These are phyloP conservation scores for Amanita muscaria DNA, from an alignment of 768 basidiomycete species.

Conservation along the genomic window DNA sequence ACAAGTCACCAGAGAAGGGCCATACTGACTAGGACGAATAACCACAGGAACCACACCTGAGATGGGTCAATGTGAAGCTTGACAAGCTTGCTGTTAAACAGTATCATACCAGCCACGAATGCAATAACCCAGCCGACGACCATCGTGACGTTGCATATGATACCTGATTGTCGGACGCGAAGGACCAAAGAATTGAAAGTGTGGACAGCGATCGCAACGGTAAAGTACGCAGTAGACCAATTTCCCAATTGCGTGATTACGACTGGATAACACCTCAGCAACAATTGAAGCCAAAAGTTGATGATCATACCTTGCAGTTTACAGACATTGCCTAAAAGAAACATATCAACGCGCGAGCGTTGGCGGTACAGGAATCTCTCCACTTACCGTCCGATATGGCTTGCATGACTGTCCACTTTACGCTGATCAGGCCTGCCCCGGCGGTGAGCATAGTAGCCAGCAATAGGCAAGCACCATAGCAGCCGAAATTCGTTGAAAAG, in stretches of 20 bases:
- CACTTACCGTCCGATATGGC: constrained; percentile 42
- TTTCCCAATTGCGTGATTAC: constrained; percentile 54
- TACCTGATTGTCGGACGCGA: constrained; percentile 39
- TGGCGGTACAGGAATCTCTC: not conserved
- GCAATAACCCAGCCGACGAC: constrained; percentile 48
- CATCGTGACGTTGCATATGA: constrained; percentile 36
- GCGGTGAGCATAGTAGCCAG: constrained; percentile 25
- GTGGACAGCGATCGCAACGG: constrained; percentile 54
- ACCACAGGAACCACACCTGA: constrained; percentile 30
- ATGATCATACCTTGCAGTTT: constrained; percentile 44
- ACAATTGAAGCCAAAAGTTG: not conserved
- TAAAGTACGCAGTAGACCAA: constrained; percentile 57
- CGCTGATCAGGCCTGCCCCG: not conserved
- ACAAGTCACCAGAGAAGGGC: constrained; percentile 42
- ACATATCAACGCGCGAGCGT: constrained; percentile 4
- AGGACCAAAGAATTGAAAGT: constrained; percentile 61
- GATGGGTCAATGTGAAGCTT: not conserved
- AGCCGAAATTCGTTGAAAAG: constrained; percentile 65
- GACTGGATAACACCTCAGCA: constrained; percentile 24
- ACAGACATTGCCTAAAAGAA: constrained; percentile 41
- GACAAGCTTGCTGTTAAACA: too few species aligned
- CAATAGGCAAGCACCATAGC: constrained; percentile 57
- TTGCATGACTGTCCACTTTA: constrained; percentile 10
- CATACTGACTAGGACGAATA: constrained; percentile 34
- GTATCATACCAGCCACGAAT: constrained; percentile 23